phyloP scores from a whole-genome alignment of 805 yeast genomes.

The Candida morakotiae region DNA sequence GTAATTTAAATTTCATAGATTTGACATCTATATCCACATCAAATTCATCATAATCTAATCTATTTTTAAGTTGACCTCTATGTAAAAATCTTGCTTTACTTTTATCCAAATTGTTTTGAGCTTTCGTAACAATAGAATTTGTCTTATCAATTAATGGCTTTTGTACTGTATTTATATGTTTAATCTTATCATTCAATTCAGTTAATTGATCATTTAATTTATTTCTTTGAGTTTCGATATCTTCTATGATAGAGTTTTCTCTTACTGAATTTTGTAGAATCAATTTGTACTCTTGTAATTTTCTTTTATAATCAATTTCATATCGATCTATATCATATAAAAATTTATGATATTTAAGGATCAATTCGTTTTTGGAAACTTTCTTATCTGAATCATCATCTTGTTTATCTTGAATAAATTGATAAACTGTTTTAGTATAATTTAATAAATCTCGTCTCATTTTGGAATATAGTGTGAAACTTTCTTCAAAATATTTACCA shows the following conservation, averaged over 20 bases:
- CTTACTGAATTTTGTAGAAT: conserved; percentile 7
- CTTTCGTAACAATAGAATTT: conserved; percentile 19
- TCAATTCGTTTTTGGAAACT: neutral
- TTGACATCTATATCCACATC: neutral
- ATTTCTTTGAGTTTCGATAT: conserved; percentile 19
- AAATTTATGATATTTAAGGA: conserved; percentile 14
- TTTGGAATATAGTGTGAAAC: conserved; percentile 27
- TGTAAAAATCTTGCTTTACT: conserved; percentile 2
- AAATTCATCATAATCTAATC: neutral
- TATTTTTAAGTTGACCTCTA: neutral
- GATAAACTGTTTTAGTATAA: neutral
- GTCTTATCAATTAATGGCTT: conserved; percentile 35
- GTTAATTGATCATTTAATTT: conserved; percentile 14
- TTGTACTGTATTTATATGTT: conserved; percentile 23
- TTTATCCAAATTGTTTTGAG: conserved; percentile 14
- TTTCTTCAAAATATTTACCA: conserved; percentile 29
- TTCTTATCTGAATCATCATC: neutral
- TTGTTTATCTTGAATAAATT: neutral
- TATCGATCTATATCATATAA: conserved; percentile 26
- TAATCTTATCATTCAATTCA: conserved; percentile 16
- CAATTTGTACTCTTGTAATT: conserved; percentile 16
- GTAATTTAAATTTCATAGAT: neutral
- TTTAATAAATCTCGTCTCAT: conserved; percentile 23
- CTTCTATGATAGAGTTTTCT: conserved; percentile 12
- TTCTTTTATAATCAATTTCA: conserved; percentile 19